Evolutionary conservation across 2,329 filamentous ascomycete genomes (phyloP).

Genomic region (Ascochyta koolunga): DNA sequence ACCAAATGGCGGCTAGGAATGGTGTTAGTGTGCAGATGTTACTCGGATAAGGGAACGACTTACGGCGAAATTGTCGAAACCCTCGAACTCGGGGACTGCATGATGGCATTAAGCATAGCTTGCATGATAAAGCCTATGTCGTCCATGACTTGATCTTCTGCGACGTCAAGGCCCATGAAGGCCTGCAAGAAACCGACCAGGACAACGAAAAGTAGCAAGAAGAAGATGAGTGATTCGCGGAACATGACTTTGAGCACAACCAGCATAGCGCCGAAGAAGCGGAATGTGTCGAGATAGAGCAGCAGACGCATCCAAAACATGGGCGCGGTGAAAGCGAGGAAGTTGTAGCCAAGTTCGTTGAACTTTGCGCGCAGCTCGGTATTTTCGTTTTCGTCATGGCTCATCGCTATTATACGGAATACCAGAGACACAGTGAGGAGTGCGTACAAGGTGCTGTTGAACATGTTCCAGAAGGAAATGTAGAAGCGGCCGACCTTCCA

Average conservation of each 20-base stretch:
- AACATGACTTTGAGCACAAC: conserved; percentile 83
- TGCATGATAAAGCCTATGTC: conserved; percentile 76
- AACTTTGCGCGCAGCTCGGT: conserved; percentile 61
- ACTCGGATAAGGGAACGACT: neutral
- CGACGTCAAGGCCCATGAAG: conserved; percentile 88
- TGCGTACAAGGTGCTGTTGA: conserved; percentile 83
- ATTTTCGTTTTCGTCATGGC: conserved; percentile 50
- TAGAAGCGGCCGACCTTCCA: conserved; percentile 94
- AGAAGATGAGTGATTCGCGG: conserved; percentile 85
- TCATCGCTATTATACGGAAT: conserved; percentile 78
- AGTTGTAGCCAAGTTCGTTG: conserved; percentile 89
- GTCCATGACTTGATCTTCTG: conserved; percentile 69
- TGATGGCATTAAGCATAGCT: conserved; percentile 86
- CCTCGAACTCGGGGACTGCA: conserved; percentile 91
- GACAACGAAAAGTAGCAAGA: conserved; percentile 84
- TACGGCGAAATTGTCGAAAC: conserved; percentile 83
- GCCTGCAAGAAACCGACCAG: conserved; percentile 88
- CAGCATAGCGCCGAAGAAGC: conserved; percentile 98
- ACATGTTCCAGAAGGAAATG: conserved; percentile 95
- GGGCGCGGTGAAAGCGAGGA: conserved; percentile 88
- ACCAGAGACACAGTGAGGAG: conserved; percentile 80
- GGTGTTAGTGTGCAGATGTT: conserved; percentile 10
- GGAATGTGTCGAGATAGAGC: conserved; percentile 89
- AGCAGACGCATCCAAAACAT: conserved; percentile 97
- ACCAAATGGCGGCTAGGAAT: conserved; percentile 75